A percentile compares a stretch with the other conserved stretches of the same genome.
phyloP scores from a whole-genome alignment of 148 eudicot species.

The Rhododendron ferrugineum region DNA sequence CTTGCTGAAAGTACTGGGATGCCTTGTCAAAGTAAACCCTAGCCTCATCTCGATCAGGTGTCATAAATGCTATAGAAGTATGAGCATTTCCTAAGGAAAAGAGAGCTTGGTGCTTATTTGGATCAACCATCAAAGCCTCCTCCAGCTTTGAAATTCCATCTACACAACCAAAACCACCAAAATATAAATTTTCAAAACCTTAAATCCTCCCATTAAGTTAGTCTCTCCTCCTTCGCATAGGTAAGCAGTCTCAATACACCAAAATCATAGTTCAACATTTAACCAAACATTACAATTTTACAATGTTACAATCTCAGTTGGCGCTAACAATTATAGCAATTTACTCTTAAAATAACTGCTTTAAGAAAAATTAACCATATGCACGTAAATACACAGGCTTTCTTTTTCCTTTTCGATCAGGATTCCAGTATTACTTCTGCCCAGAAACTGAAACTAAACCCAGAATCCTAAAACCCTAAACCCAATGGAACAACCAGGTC shows the following conservation, averaged over 20 bases:
- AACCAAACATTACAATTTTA: not conserved
- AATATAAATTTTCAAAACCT: not conserved
- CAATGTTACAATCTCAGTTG: not conserved
- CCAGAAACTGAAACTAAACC: not conserved
- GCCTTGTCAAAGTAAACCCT: slow-evolving; percentile 45
- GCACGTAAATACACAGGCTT: not conserved
- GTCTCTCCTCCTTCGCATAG: not conserved
- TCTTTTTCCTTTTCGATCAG: not conserved
- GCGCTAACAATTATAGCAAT: not conserved
- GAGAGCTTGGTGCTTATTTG: slow-evolving; percentile 45
- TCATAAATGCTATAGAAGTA: slow-evolving; percentile 49
- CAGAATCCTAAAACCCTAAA: not conserved
- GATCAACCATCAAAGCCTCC: slow-evolving; percentile 47
- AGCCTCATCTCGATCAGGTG: slow-evolving; percentile 47
- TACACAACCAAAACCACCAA: slow-evolving; percentile 19
- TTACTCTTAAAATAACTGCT: not conserved
- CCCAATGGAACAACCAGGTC: slow-evolving; percentile 4
- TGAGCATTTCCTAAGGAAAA: slow-evolving; percentile 69
- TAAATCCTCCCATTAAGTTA: not conserved
- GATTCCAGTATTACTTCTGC: not conserved
- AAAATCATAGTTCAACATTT: not conserved
- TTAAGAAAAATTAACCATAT: not conserved
- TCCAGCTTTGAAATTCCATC: slow-evolving; percentile 60
- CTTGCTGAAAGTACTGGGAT: slow-evolving; percentile 38
- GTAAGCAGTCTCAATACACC: not conserved